phyloP scores from a whole-genome alignment of 768 basidiomycete species.

The Cystobasidium ongulense region DNA sequence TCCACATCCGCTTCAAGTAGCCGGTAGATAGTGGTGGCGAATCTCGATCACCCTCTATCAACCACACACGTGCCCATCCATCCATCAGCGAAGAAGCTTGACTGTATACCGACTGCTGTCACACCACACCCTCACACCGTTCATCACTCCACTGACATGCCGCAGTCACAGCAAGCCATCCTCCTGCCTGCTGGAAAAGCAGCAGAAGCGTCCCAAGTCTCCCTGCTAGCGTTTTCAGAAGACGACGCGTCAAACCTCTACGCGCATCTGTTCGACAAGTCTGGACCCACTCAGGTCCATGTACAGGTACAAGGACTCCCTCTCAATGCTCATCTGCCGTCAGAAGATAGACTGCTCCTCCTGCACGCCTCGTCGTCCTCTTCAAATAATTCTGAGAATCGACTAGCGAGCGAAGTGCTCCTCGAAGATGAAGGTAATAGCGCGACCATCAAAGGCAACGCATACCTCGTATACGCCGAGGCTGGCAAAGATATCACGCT shows the following conservation, averaged over 20 bases:
- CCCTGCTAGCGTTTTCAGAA: not conserved
- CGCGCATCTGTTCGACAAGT: not conserved
- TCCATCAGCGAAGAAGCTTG: too few relatives aligned
- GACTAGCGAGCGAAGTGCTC: not conserved
- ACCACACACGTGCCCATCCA: not conserved
- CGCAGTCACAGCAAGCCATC: not conserved
- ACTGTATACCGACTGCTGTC: too few relatives aligned
- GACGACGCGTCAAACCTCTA: not conserved
- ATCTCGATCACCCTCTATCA: not conserved
- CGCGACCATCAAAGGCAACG: constrained; percentile 7
- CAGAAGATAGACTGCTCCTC: not conserved
- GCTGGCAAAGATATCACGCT: not conserved
- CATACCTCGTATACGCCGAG: not conserved
- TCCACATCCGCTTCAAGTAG: not conserved
- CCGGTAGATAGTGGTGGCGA: not conserved
- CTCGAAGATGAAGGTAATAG: not conserved
- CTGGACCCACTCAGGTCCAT: not conserved
- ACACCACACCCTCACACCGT: too few relatives aligned
- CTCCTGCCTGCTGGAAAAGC: not conserved
- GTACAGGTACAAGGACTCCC: not conserved
- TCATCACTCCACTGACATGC: not conserved
- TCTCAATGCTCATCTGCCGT: not conserved
- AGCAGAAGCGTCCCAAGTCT: not conserved
- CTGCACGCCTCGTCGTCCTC: not conserved
- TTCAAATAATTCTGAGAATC: not conserved